Evolutionary conservation across 805 yeast genomes (phyloP).

Genomic region (Nakazawaea molendinolei): DNA sequence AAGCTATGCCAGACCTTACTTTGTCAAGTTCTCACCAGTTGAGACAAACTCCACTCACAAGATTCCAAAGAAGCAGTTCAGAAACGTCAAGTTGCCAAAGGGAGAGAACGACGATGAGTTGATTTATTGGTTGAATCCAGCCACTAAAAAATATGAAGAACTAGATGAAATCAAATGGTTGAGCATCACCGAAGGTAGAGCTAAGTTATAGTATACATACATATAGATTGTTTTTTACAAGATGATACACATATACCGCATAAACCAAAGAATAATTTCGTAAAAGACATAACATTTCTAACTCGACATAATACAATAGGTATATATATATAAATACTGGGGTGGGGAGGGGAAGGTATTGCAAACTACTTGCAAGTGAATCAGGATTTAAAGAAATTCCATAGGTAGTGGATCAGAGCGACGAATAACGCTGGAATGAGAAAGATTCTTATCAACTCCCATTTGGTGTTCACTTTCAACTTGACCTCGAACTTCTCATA

Average conservation of each 20-base stretch:
- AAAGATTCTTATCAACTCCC: conserved; percentile 22
- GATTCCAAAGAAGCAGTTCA: conserved; percentile 61
- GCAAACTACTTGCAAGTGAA: background rate
- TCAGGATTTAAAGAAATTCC: background rate
- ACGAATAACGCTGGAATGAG: conserved; percentile 16
- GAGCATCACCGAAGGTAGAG: conserved; percentile 17
- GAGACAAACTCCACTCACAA: conserved; percentile 77
- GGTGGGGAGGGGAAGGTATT: background rate
- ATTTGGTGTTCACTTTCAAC: conserved; percentile 17
- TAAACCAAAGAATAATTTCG: too few species aligned
- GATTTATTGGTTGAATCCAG: conserved; percentile 61
- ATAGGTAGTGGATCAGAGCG: background rate
- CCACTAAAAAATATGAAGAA: conserved; percentile 41
- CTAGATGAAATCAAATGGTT: conserved; percentile 56
- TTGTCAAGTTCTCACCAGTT: conserved; percentile 64
- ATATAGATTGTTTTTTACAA: too few species aligned
- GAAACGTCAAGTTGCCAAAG: conserved; percentile 62
- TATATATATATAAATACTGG: too few species aligned
- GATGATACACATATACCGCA: too few species aligned
- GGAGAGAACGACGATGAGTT: conserved; percentile 54
- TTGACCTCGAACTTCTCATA: conserved; percentile 15
- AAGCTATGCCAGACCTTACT: conserved; percentile 79
- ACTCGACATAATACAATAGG: too few species aligned
- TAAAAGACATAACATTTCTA: too few species aligned
- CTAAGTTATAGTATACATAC: conserved; percentile 15